Evolutionary conservation across 345 rosid species (phyloP).

Genomic region (Jatropha curcas): DNA sequence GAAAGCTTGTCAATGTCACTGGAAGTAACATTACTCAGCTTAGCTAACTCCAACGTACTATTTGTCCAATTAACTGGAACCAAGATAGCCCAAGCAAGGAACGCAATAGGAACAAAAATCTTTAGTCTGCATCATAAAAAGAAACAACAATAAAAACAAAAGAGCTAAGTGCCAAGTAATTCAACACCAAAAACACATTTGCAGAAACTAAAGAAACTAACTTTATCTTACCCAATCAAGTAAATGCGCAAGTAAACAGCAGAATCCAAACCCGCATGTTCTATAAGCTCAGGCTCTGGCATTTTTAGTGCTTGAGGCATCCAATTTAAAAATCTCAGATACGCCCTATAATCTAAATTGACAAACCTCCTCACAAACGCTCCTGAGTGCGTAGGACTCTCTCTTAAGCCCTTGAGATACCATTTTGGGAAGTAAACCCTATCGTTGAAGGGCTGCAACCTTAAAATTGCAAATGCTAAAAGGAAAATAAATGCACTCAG

Average conservation of each 20-base stretch:
- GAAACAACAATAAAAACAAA: neutral
- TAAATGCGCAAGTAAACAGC: slow-evolving; percentile 90
- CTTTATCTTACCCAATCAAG: slow-evolving; percentile 70
- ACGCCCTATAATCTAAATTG: slow-evolving; percentile 67
- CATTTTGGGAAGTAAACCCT: slow-evolving; percentile 96
- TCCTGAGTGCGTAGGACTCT: slow-evolving; percentile 61
- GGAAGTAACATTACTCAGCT: slow-evolving; percentile 55
- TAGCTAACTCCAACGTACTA: slow-evolving; percentile 38
- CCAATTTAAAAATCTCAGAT: slow-evolving; percentile 80
- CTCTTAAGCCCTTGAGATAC: slow-evolving; percentile 83
- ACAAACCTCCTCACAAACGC: slow-evolving; percentile 59
- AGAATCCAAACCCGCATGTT: slow-evolving; percentile 96
- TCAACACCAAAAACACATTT: neutral
- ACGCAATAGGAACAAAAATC: slow-evolving; percentile 77
- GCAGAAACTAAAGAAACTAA: neutral
- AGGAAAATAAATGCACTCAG: slow-evolving; percentile 72
- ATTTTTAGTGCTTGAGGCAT: slow-evolving; percentile 88
- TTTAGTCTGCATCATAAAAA: slow-evolving; percentile 55
- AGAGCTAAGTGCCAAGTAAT: slow-evolving; percentile 12
- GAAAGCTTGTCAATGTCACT: slow-evolving; percentile 91
- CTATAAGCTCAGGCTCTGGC: slow-evolving; percentile 96
- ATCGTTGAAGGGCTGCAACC: slow-evolving; percentile 94
- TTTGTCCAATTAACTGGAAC: slow-evolving; percentile 84
- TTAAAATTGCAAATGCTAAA: slow-evolving; percentile 68
- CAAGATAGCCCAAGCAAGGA: slow-evolving; percentile 72